Evolutionary conservation across 371 early-diverging fungal genomes (phyloP).

Genomic region (Mycotypha africana): DNA sequence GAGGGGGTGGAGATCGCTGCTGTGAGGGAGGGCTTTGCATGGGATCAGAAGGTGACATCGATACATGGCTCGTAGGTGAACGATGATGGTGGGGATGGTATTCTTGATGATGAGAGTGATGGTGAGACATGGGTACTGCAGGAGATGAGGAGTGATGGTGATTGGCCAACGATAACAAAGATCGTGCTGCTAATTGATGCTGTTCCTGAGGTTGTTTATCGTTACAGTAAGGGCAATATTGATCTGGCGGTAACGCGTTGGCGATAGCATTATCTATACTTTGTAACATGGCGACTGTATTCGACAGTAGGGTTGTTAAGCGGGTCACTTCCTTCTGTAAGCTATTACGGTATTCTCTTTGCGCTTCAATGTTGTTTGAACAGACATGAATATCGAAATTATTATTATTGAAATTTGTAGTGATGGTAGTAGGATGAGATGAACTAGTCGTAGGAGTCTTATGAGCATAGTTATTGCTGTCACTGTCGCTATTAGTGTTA

Average conservation of each 20-base stretch:
- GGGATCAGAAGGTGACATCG: no score
- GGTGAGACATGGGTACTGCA: no score
- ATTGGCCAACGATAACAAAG: no score
- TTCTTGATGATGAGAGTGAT: neutral
- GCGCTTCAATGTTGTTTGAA: constrained; percentile 30
- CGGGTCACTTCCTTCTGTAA: constrained; percentile 54
- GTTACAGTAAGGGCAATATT: constrained; percentile 11
- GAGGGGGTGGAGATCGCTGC: neutral
- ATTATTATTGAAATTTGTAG: neutral
- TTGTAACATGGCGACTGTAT: constrained; percentile 45
- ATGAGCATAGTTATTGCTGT: neutral
- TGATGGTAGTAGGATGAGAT: neutral
- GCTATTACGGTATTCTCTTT: constrained; percentile 46
- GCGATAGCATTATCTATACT: constrained; percentile 45
- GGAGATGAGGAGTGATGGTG: no score
- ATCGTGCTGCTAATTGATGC: neutral
- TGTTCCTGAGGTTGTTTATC: neutral
- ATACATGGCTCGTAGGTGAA: no score
- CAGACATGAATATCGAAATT: constrained; percentile 18
- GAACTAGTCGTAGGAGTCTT: neutral
- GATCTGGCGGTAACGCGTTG: constrained; percentile 8
- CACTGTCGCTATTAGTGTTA: no score
- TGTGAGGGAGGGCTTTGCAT: no score
- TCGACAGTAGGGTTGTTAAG: constrained; percentile 41
- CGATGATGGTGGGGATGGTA: neutral